Base-by-base conservation (phyloP, 306 rosid genomes). In the Inga oerstediana region DNA sequence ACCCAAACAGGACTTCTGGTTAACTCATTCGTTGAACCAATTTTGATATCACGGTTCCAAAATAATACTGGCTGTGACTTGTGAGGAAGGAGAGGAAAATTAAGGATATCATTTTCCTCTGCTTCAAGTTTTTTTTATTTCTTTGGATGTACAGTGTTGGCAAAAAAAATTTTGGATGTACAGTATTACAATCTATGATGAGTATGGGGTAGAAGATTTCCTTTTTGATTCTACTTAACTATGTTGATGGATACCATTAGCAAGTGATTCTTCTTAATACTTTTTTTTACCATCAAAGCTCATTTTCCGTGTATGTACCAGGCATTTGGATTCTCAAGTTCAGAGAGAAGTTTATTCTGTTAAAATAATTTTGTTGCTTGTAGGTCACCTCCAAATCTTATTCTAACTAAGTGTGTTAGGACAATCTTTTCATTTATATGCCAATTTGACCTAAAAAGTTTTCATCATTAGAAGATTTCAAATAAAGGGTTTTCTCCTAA, bases 1-100 rank as follows among this genome's bases (percentile, higher is more conserved):
- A 68, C 80, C 71, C 82, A 84, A 84, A 84, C 92, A 65, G 92
- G 71, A 49, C 74, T 52, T 95, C 97, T 72, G 97, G 97, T 84
- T 93, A 91, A 32, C 34, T 32, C 34, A 32, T 32, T 32, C 78
- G 88, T 93, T 91, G 97, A 65, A 32, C 34, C 34, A 32, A 32
- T 32, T 32, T 32, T 32, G 48, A 46, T 67, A 43, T 10, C 11
- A 32, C 5, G 20, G 32, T 70, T 19, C 20, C 48, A 9, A 70
- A 54, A 10, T 20, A 35, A 45, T 75, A 51, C n/a, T 61, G 74
- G 73, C 12, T 2, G 34, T 32, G 34, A 32, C 34, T 41, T 74
- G 43, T 44, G 77, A 74, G 73, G 37, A 51, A 41, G 61, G 64
- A 74, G 51, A 24, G 10, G 77, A 35, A 80, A 66, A 30, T 32